phyloP scores from a whole-genome alignment of 1,139 yeast species.

The Lodderomyces parapsilosis region DNA sequence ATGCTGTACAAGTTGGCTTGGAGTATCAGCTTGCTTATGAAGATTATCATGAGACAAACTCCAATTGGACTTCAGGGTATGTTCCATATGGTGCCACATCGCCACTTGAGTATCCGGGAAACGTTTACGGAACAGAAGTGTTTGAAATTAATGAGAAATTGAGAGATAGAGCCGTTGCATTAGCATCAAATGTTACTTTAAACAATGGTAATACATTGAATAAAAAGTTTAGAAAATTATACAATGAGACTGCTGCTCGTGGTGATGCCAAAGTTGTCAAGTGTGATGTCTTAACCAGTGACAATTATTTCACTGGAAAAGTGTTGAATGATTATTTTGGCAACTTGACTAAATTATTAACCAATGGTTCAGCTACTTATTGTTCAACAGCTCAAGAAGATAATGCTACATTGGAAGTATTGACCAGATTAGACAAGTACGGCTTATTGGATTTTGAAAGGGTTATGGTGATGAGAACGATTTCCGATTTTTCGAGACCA shows the following conservation, averaged over 20 bases:
- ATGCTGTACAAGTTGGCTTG: constrained; percentile 61
- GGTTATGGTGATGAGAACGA: constrained; percentile 61
- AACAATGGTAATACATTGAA: constrained; percentile 47
- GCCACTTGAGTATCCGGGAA: constrained; percentile 52
- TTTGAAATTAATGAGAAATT: constrained; percentile 60
- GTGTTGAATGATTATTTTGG: constrained; percentile 51
- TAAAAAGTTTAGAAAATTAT: constrained; percentile 45
- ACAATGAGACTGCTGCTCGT: constrained; percentile 48
- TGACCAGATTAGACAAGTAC: constrained; percentile 52
- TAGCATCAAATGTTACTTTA: constrained; percentile 47
- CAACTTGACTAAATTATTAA: constrained; percentile 46
- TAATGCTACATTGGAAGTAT: constrained; percentile 62
- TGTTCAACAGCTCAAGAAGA: constrained; percentile 71
- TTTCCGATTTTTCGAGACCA: constrained; percentile 61
- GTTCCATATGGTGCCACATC: constrained; percentile 53
- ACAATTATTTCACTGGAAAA: constrained; percentile 59
- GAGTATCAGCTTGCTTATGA: constrained; percentile 53
- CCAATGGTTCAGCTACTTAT: constrained; percentile 60
- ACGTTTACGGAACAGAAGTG: constrained; percentile 64
- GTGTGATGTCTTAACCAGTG: constrained; percentile 64
- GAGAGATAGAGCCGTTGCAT: constrained; percentile 55
- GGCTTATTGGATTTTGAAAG: constrained; percentile 59
- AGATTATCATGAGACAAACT: constrained; percentile 47
- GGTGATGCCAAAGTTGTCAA: constrained; percentile 47
- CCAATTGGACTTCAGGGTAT: constrained; percentile 63